Evolutionary conservation across 805 yeast genomes (phyloP), one percentile per base, ranked within the genome.

Genomic region (Candida insectorum): DNA sequence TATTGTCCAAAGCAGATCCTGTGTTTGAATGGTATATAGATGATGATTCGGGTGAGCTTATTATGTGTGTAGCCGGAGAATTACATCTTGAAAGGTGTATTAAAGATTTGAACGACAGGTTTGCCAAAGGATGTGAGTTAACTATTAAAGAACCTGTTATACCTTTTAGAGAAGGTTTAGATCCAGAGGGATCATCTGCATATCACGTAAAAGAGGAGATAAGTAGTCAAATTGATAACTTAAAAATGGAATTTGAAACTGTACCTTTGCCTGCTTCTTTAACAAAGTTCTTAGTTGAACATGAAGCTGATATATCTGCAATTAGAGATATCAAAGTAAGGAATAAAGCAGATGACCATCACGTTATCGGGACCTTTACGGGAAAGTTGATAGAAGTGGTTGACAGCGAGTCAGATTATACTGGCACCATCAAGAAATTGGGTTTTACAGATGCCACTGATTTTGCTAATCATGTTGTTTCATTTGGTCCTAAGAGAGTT

Each of bases 1-100:
- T 86, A 37, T 66, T 93, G 25, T 79, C 89, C 34, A 81, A 80
- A 45, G 91, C 97, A 0, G 99, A 93, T 58, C 97, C 99, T 1
- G 91, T 96, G 48, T 94, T 89, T 14, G 87, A 86, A 47, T 82
- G 89, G 36, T 83, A 75, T 49, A 69, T 87, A 26, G 89, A 85
- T 48, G 71, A 63, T 39, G 96, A 86, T 38, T 78, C 81, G 6
- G 99, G 99, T 37, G 99, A 93, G 58, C 85, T 85, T 46, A 88
- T 93, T 44, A 66, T 93, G 47, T 86, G 95, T 28, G 89, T 95
- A 7, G 96, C 98, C 7, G 99, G 99, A 31, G 98, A 93, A 58
- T 68, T 93, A 42, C 99, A 93, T 65, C 67, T 93, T 26, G 99
- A 93, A 52, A 75, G 98, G 52, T 93, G 98, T 58, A 58, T 93